Conservation (phyloP, 2,329 filamentous ascomycete genomes). For the Hyphodiscus sp. region DNA sequence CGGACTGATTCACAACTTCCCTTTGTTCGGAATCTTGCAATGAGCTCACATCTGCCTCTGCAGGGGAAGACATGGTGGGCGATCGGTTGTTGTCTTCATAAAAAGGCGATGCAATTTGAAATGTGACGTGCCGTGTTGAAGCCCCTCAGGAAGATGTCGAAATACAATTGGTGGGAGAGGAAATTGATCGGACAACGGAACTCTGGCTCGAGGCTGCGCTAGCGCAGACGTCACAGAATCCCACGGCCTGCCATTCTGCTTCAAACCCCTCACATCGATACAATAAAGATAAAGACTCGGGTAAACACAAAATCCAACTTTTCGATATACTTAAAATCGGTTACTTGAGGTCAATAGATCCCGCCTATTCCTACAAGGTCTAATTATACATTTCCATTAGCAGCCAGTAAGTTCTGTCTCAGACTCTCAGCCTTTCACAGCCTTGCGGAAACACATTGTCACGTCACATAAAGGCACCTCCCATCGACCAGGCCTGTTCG, state of each 20-base stretch:
- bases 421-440: background rate
- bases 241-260: background rate
- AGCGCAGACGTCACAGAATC: background rate
- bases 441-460: background rate
- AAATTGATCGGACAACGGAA: background rate
- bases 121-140: background rate
- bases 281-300: background rate
- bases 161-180: background rate
- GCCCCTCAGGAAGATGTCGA: background rate
- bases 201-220: background rate
- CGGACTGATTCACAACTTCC: slow-evolving; percentile 9
- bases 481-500: too few relatives aligned
- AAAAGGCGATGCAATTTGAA: background rate
- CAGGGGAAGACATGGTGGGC: slow-evolving; percentile 18
- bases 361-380: too few relatives aligned
- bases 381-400: background rate
- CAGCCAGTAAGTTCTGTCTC: background rate
- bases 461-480: too few relatives aligned
- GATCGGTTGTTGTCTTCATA: slow-evolving; percentile 12
- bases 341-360: too few relatives aligned
- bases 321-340: too few relatives aligned
- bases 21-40: slow-evolving; percentile 10
- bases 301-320: too few relatives aligned
- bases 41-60: slow-evolving; percentile 12
- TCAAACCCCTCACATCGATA: background rate